Base-by-base conservation (phyloP, 2,329 filamentous ascomycete genomes). In the Rachicladosporium sp. region DNA sequence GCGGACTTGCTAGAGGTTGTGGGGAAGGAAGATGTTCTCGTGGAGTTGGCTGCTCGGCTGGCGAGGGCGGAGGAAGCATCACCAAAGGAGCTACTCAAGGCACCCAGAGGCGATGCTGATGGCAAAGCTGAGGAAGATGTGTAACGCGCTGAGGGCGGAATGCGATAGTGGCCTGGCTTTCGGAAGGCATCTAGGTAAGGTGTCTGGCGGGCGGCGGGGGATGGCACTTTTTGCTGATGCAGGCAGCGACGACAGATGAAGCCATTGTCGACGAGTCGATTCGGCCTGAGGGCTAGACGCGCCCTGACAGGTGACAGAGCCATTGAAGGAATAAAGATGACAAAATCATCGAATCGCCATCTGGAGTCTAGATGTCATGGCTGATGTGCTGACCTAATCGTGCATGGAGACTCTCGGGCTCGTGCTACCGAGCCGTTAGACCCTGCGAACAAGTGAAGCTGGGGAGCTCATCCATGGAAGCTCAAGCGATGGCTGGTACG, bases 1-100 rank as follows among this genome's bases (percentile, higher is more conserved):
- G 94, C 88, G 8, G 69, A 66, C 62, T 83, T 91, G 43, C 79
- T 76, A 48, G 74, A 86, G 8, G 48, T 52, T 10, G 49, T 33
- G 2, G 55, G 55, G 31, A 46, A 58, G 1, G 52, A 53, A 23
- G 46, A 46, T 10, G 43, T 33, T 8, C 31, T 46, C 13, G 41
- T 3, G 7, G 32, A 30, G 29, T 36, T 41, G 13, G 33, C 35
- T 19, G 33, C 13, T 15, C 30, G 32, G n/a, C 11, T 27, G 32
- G 41, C 23, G 23, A 27, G 23, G 5, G 23, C 7, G 23, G 23
- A 27, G 6, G 40, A 13, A 7, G 33, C 13, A 35, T 46, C 39
- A 10, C 46, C 46, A 23, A 62, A 49, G 32, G 44, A 53, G 39
- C 53, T 53, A 42, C 53, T 53, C 12, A 62, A 42, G 3, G 50